A percentile compares a stretch with the other conserved stretches of the same genome.
Evolutionary conservation across 441 rosid genomes (phyloP).

Genomic region (Arabidopsis lyrata): DNA sequence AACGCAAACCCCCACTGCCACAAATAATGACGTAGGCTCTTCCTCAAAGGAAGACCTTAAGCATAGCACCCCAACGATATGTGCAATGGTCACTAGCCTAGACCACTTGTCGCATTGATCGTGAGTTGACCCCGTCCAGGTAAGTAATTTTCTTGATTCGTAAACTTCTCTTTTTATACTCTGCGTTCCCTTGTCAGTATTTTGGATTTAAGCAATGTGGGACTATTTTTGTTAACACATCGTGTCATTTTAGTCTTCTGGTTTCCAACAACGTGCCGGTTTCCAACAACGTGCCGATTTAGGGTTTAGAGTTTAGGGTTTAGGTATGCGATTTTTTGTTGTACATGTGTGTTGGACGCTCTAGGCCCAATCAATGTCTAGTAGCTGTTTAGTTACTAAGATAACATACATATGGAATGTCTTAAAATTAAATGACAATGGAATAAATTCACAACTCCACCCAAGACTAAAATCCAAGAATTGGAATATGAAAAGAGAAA

Average conservation of each 20-base stretch:
- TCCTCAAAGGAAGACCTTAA: no score
- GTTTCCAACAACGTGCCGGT: no score
- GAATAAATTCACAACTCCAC: no score
- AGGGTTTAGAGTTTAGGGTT: no score
- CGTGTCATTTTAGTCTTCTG: background rate
- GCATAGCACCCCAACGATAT: no score
- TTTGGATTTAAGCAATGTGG: background rate
- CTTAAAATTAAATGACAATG: no score
- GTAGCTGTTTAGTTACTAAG: no score
- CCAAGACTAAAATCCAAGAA: no score
- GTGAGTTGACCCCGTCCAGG: constrained; percentile 51
- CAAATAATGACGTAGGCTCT: constrained; percentile 56
- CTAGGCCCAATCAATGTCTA: background rate
- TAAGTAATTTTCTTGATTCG: background rate
- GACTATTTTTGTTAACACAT: background rate
- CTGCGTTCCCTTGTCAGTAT: accelerated
- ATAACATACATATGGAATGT: no score
- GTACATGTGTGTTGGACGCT: background rate
- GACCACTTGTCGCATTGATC: constrained; percentile 46
- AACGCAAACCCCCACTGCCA: constrained; percentile 63
- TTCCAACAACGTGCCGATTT: background rate
- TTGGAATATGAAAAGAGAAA: no score
- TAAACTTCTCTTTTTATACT: background rate
- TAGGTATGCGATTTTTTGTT: no score
- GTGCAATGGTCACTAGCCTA: constrained; percentile 40